phyloP scores from a whole-genome alignment of 2,329 filamentous ascomycete species.

The Davidsoniella virescens region DNA sequence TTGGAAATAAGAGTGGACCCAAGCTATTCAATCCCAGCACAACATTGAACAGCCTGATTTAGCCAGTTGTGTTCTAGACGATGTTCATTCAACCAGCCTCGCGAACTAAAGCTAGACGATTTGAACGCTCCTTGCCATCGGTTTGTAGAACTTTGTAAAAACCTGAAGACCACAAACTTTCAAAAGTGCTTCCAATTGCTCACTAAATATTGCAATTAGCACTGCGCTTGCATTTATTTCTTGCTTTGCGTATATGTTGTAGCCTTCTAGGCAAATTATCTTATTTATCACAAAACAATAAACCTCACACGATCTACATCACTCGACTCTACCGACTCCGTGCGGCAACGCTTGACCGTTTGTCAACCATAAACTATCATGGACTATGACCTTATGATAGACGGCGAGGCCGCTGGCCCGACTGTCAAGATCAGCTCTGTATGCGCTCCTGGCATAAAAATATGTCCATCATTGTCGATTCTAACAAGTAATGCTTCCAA shows the following conservation, averaged over 20 bases:
- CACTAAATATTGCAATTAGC: no score
- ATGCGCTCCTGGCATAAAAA: constrained; percentile 16
- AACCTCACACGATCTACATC: not conserved
- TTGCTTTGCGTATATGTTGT: not conserved
- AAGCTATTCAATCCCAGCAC: not conserved
- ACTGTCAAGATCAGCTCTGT: constrained; percentile 46
- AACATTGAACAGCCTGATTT: constrained; percentile 1
- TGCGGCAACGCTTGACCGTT: not conserved
- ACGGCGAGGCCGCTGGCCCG: constrained; percentile 39
- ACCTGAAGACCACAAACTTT: no score
- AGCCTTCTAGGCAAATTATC: not conserved
- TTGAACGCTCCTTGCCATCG: not conserved
- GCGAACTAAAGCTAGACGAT: not conserved
- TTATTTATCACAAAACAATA: not conserved
- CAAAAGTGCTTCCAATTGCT: no score
- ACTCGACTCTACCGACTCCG: not conserved
- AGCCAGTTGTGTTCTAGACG: not conserved
- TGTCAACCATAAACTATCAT: constrained; percentile 19
- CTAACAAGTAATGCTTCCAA: not conserved
- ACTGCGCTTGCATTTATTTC: not conserved
- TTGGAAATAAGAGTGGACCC: not conserved
- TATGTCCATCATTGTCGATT: not conserved
- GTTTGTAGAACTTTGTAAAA: no score
- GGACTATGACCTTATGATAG: constrained; percentile 47
- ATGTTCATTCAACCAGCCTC: not conserved